Conservation (phyloP, 495 filamentous ascomycete genomes). For the Poronia punctata region DNA sequence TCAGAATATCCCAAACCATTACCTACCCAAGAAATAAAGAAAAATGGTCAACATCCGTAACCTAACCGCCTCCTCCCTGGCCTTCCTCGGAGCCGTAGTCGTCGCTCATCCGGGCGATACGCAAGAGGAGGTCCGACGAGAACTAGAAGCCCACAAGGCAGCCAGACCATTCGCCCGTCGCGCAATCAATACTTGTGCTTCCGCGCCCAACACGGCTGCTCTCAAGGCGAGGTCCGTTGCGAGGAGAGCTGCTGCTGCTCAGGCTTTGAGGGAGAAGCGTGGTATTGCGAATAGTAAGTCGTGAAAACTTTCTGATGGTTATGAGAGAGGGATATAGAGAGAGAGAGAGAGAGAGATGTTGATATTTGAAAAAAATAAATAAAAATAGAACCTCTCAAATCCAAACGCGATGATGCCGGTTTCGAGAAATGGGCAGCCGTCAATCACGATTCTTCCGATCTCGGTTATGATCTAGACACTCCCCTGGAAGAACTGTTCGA, state of each 20-base stretch:
- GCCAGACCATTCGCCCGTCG: no score
- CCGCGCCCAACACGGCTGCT: no score
- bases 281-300: slow-evolving; percentile 40
- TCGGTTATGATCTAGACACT: slow-evolving; percentile 32
- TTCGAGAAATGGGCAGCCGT: slow-evolving; percentile 21
- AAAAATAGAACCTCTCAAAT: slow-evolving; percentile 15
- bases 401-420: slow-evolving; percentile 20
- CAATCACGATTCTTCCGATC: slow-evolving; percentile 15
- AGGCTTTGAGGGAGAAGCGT: slow-evolving; percentile 42
- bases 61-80: slow-evolving; percentile 18
- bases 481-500: slow-evolving; percentile 43
- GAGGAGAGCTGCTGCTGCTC: slow-evolving; percentile 30
- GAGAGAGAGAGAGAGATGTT: no score
- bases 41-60: slow-evolving; percentile 20
- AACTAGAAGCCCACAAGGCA: no score
- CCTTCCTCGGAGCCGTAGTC: slow-evolving; percentile 19
- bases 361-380: no score
- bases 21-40: background rate
- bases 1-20: no score
- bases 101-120: slow-evolving; percentile 33
- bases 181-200: no score
- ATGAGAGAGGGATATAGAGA: no score
- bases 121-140: slow-evolving; percentile 26
- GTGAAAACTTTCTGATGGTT: no score
- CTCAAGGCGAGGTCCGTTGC: no score